Evolutionary conservation across 805 yeast species (phyloP).

Genomic region (Citeromyces nyonsensis): DNA sequence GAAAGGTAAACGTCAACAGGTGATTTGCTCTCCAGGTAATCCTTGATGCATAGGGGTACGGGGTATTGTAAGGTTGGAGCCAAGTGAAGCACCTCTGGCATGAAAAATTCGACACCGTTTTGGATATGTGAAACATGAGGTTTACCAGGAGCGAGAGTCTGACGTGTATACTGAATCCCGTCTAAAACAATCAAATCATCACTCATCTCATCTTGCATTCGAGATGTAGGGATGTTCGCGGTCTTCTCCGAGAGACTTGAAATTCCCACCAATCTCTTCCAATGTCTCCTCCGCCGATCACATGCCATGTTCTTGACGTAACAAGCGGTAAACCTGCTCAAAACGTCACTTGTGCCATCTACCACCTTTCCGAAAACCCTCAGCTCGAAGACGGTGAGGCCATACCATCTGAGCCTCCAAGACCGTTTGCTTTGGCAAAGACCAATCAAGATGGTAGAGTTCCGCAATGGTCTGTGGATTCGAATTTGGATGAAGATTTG

Average conservation of each 20-base stretch:
- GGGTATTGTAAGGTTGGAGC: slow-evolving; percentile 12
- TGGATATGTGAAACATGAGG: slow-evolving; percentile 10
- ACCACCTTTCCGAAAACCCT: slow-evolving; percentile 15
- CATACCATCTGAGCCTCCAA: slow-evolving; percentile 1
- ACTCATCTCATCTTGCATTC: neutral
- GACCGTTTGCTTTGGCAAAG: slow-evolving; percentile 48
- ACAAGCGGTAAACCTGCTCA: slow-evolving; percentile 71
- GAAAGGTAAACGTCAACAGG: slow-evolving; percentile 11
- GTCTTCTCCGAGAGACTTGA: neutral
- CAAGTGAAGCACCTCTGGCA: slow-evolving; percentile 17
- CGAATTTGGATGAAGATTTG: slow-evolving; percentile 10
- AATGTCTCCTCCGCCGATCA: slow-evolving; percentile 36
- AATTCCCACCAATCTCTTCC: slow-evolving; percentile 1
- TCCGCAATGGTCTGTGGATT: slow-evolving; percentile 42
- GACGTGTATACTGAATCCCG: neutral
- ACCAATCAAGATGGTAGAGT: slow-evolving; percentile 80
- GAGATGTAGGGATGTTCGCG: neutral
- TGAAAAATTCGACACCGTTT: slow-evolving; percentile 14
- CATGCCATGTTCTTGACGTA: slow-evolving; percentile 86
- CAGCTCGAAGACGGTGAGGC: neutral
- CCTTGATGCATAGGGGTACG: slow-evolving; percentile 16
- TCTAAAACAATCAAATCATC: neutral
- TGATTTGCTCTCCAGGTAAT: slow-evolving; percentile 9
- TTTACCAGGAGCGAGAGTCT: slow-evolving; percentile 4
- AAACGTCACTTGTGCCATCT: slow-evolving; percentile 55